Base-by-base conservation (phyloP, 441 rosid species). In the Viola pubescens region DNA sequence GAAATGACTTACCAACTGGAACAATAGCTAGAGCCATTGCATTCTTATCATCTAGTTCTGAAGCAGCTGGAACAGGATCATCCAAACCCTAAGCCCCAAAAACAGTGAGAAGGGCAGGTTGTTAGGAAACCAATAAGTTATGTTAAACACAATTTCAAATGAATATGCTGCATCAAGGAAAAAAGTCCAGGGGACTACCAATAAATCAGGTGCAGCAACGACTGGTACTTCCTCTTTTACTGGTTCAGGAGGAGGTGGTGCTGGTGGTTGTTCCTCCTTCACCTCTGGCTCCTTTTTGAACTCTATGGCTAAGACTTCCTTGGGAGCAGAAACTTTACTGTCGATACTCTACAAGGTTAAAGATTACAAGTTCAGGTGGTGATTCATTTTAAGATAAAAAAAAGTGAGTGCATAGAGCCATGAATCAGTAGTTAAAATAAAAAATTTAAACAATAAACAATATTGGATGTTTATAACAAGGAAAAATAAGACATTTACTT, bases 1-100 rank as follows among this genome's bases (percentile, higher is more conserved):
- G 40, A 55, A 59, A 60, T n/a, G 12, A 67, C 86, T 66, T 79
- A 76, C 76, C 81, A 71, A 77, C 86, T 44, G 96, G 91, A 66
- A 94, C 87, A 66, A 90, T 88, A 52, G 99, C 97, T 82, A 94
- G 75, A 72, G 96, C 96, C 72, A 83, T 64, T 53, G 96, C 87
- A 83, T 86, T 94, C 74, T 80, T 88, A 71, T 88, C 87, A 48
- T 90, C 89, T 10, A 85, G 75, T 59, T 85, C 86, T 52, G 96
- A 80, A 44, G 82, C 87, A 57, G 61, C 74, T 39, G 92, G 91
- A 75, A 58, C 64, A 67, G 89, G 85, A 78, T 90, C 86, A 65
- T 82, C 77, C 85, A 94, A 75, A 61, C 81, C 80, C 99, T 90
- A 58, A 6, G 54, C 6, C 52, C 48, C 44, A 54, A n/a, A n/a